These are phyloP conservation scores for Aspergillus tanneri DNA, from an alignment of 2,329 filamentous ascomycete genomes.

Conservation along the genomic window DNA sequence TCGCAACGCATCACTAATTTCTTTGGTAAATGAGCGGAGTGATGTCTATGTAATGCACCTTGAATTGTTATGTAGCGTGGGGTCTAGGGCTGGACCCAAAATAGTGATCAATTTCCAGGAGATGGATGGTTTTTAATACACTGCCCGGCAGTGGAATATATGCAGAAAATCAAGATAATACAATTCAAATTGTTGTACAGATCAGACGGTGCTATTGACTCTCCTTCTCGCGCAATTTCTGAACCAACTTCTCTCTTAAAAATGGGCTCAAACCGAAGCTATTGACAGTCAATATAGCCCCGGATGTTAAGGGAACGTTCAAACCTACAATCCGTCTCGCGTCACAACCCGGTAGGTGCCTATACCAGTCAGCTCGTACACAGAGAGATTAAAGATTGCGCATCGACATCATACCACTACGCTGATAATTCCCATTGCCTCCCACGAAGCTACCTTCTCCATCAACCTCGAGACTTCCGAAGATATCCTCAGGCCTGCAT, in stretches of 20 bases:
- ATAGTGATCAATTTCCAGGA: not conserved
- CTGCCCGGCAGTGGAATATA: slow-evolving; percentile 20
- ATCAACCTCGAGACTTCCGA: slow-evolving; percentile 64
- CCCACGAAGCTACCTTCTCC: slow-evolving; percentile 57
- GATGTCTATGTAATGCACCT: not conserved
- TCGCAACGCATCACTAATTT: slow-evolving; percentile 55
- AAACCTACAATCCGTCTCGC: slow-evolving; percentile 57
- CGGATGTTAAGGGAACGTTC: not conserved
- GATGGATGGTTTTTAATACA: not conserved
- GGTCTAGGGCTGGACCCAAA: slow-evolving; percentile 2
- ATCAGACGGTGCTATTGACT: slow-evolving; percentile 14
- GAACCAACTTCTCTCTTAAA: slow-evolving; percentile 50
- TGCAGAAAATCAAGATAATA: slow-evolving; percentile 7
- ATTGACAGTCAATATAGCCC: slow-evolving; percentile 22
- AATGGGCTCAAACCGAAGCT: slow-evolving; percentile 51
- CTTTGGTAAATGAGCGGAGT: slow-evolving; percentile 46
- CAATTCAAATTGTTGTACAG: slow-evolving; percentile 18
- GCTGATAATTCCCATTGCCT: slow-evolving; percentile 58
- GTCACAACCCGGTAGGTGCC: slow-evolving; percentile 62
- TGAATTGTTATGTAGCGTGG: not conserved
- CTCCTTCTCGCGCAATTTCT: slow-evolving; percentile 44
- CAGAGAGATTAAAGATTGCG: too few relatives aligned
- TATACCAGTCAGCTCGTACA: slow-evolving; percentile 24
- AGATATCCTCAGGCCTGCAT: slow-evolving; percentile 61
- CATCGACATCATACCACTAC: slow-evolving; percentile 56